Conservation (phyloP, 805 yeast species). For the Saccharomycopsis fibuligera region DNA sequence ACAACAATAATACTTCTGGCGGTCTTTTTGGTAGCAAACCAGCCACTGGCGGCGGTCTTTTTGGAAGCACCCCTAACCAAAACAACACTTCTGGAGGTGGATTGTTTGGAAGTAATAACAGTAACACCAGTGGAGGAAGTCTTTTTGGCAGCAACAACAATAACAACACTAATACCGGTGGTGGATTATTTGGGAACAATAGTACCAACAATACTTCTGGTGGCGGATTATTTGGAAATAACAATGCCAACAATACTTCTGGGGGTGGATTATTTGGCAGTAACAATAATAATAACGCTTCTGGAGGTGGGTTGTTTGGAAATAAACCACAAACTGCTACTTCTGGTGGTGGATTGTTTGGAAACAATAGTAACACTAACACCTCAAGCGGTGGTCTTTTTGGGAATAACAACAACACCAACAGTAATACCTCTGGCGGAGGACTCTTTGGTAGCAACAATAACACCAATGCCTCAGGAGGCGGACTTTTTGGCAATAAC, state of each 20-base stretch:
- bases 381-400: constrained; percentile 28
- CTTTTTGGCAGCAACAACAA: constrained; percentile 34
- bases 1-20: constrained; percentile 28
- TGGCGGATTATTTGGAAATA: constrained; percentile 25
- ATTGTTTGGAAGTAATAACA: constrained; percentile 35
- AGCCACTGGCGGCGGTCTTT: constrained; percentile 30
- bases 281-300: constrained; percentile 20
- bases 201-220: constrained; percentile 24
- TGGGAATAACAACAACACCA: constrained; percentile 22
- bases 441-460: constrained; percentile 27
- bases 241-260: constrained; percentile 28
- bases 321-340: constrained; percentile 20
- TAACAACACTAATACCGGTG: constrained; percentile 14
- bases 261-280: constrained; percentile 30
- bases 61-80: constrained; percentile 28
- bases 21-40: constrained; percentile 40
- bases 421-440: constrained; percentile 31
- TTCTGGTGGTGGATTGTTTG: constrained; percentile 29
- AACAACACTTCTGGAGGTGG: constrained; percentile 30
- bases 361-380: constrained; percentile 23
- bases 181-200: constrained; percentile 25
- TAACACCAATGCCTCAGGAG: constrained; percentile 23
- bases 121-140: constrained; percentile 30
- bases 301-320: constrained; percentile 29
- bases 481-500: constrained; percentile 28